phyloP scores from a whole-genome alignment of 2,329 filamentous ascomycete species.

The Pochonia chlamydosporia region DNA sequence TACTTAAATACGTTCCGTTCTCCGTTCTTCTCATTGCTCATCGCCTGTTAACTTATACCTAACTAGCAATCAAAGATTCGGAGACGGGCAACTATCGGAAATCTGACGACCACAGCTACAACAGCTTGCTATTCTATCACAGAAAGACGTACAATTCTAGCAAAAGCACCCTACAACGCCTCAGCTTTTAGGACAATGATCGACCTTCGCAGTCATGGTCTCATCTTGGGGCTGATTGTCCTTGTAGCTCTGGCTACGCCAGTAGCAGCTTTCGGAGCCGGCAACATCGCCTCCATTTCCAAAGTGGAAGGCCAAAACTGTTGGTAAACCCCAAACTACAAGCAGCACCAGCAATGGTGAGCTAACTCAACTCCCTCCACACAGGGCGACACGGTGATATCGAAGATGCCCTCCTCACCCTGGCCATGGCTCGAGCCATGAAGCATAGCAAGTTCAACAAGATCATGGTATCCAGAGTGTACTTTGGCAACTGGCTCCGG shows the following conservation, averaged over 20 bases:
- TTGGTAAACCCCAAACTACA: constrained; percentile 27
- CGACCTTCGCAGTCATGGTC: constrained; percentile 39
- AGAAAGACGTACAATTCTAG: no score
- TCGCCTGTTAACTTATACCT: background rate
- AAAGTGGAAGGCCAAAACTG: constrained; percentile 81
- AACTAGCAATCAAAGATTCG: no score
- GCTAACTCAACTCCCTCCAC: constrained; percentile 1
- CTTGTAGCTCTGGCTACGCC: constrained; percentile 63
- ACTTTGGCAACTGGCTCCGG: constrained; percentile 92
- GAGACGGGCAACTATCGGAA: no score
- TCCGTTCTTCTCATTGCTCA: background rate
- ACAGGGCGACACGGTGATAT: constrained; percentile 83
- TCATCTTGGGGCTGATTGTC: constrained; percentile 51
- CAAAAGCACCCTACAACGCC: background rate
- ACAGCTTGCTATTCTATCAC: background rate
- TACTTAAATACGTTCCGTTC: no score
- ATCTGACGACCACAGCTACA: background rate
- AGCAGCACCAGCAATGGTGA: background rate
- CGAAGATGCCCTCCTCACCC: constrained; percentile 77
- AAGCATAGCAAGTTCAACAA: constrained; percentile 78
- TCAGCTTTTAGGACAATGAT: constrained; percentile 33
- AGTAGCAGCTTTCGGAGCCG: constrained; percentile 75
- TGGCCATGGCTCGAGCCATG: constrained; percentile 51
- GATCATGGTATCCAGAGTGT: constrained; percentile 80
- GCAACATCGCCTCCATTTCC: constrained; percentile 78